A percentile compares a stretch with the other conserved stretches of the same genome.
Conservation (phyloP, 257 asterid species). For the Solanum ahanhuiri region DNA sequence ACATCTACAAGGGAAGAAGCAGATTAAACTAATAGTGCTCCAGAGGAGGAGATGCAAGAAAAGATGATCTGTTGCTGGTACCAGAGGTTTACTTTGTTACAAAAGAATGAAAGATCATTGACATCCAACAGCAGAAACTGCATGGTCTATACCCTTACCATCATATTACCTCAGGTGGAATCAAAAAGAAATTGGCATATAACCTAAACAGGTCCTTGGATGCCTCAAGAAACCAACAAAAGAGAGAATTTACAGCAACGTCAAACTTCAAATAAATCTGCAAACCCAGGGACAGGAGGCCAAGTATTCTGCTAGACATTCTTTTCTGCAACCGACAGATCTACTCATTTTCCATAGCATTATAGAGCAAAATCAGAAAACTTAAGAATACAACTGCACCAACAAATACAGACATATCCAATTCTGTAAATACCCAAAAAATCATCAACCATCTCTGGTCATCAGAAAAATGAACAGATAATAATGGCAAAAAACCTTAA, state of each 20-base stretch:
- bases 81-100: not conserved
- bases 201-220: not conserved
- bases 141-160: not conserved
- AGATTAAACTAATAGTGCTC: not conserved
- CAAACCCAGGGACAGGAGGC: not conserved
- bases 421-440: not conserved
- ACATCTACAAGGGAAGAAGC: not conserved
- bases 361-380: not conserved
- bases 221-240: not conserved
- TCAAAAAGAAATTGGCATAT: not conserved
- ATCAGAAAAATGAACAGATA: not conserved
- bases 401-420: not conserved
- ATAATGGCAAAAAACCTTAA: not conserved
- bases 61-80: not conserved
- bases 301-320: not conserved
- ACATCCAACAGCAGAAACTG: not conserved
- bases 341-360: not conserved
- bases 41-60: not conserved
- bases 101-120: not conserved
- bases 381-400: not conserved
- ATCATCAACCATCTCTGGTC: not conserved
- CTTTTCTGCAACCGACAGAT: not conserved
- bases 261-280: not conserved
- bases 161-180: not conserved
- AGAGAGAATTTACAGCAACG: not conserved